Percentiles rank a stretch among this genome's conserved stretches.
These are phyloP conservation scores for Circinella minor DNA, from an alignment of 371 early-diverging fungal genomes.

Conservation along the genomic window DNA sequence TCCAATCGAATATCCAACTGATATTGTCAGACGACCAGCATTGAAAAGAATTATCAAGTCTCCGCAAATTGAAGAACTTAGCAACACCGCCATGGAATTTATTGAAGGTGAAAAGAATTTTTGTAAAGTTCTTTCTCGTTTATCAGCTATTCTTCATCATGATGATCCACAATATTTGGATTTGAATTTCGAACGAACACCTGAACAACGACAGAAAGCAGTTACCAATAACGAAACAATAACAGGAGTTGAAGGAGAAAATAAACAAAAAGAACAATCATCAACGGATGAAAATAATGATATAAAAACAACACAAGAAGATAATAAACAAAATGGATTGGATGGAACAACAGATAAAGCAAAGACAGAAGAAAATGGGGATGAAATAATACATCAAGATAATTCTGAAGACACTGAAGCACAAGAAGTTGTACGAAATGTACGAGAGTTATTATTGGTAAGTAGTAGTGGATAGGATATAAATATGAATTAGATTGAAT, in stretches of 20 bases:
- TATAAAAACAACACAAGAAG: constrained; percentile 1
- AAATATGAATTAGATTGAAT: not conserved
- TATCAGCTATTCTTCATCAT: constrained; percentile 51
- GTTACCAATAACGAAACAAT: constrained; percentile 2
- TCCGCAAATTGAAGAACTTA: constrained; percentile 46
- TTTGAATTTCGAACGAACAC: constrained; percentile 43
- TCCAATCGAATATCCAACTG: constrained; percentile 57
- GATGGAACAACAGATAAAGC: constrained; percentile 5
- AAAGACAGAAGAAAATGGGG: constrained; percentile 10
- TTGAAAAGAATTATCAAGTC: constrained; percentile 49
- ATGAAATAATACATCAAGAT: constrained; percentile 8
- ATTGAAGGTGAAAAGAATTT: constrained; percentile 58
- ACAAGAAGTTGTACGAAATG: constrained; percentile 38
- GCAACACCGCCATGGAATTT: constrained; percentile 54
- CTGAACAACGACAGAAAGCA: constrained; percentile 30
- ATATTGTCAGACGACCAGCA: constrained; percentile 52
- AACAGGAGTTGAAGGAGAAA: not conserved
- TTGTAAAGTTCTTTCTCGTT: constrained; percentile 51
- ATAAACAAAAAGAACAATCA: constrained; percentile 10
- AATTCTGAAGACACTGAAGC: constrained; percentile 36
- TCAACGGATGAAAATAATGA: constrained; percentile 4
- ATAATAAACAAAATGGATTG: not conserved
- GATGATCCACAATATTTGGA: constrained; percentile 59
- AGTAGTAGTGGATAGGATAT: not conserved
- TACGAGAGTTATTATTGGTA: constrained; percentile 49